A percentile compares a stretch with the other conserved stretches of the same genome.
These are phyloP conservation scores for Cladophialophora immunda DNA, from an alignment of 2,329 filamentous ascomycete genomes.

Conservation along the genomic window DNA sequence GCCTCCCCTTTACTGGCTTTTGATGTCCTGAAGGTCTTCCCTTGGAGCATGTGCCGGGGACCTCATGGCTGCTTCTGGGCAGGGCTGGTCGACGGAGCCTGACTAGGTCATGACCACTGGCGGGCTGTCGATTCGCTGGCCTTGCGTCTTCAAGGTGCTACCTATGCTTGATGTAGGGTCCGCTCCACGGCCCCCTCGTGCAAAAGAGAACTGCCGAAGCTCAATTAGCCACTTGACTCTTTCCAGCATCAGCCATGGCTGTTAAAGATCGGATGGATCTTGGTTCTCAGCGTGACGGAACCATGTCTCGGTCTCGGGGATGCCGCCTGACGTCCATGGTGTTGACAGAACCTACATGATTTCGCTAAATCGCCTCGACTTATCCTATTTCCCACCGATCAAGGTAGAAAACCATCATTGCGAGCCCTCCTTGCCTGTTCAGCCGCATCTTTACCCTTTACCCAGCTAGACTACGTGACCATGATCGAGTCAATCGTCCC, in stretches of 20 bases:
- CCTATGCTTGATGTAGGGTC: constrained; percentile 11
- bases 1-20: constrained; percentile 11
- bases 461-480: background rate
- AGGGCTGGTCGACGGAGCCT: constrained; percentile 1
- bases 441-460: constrained; percentile 5
- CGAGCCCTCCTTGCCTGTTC: background rate
- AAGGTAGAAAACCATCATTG: background rate
- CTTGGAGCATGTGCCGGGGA: constrained; percentile 3
- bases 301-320: constrained; percentile 6
- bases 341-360: background rate
- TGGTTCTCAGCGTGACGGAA: constrained; percentile 10
- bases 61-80: background rate
- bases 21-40: background rate
- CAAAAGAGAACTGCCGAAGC: constrained; percentile 34
- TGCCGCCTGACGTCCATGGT: constrained; percentile 6
- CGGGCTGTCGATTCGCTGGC: constrained; percentile 24
- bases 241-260: constrained; percentile 15
- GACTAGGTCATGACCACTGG: background rate
- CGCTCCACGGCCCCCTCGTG: constrained; percentile 12
- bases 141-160: constrained; percentile 1
- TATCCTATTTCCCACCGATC: background rate
- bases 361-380: constrained; percentile 4
- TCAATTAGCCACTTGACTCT: constrained; percentile 21
- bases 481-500: constrained; percentile 39
- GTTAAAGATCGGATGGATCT: constrained; percentile 30